Percentiles rank a stretch among this genome's conserved stretches.
phyloP scores from a whole-genome alignment of 257 asterid genomes.

The Oldenlandia corymbosa region DNA sequence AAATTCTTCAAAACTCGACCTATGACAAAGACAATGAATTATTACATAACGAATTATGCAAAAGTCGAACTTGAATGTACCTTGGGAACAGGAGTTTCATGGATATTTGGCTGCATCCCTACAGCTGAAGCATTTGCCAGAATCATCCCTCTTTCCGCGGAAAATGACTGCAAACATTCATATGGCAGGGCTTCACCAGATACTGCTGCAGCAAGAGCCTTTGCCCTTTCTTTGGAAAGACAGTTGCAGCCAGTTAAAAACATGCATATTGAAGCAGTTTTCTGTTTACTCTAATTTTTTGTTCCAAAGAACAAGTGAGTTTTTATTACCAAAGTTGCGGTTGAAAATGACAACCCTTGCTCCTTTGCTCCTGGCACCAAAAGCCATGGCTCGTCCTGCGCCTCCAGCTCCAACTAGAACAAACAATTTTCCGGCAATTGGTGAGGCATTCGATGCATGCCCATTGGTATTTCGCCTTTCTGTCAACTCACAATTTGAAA shows the following conservation, averaged over 20 bases:
- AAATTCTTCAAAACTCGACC: no score
- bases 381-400: conserved; percentile 71
- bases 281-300: not conserved
- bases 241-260: conserved; percentile 10
- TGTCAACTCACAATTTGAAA: conserved; percentile 18
- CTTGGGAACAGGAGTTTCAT: conserved; percentile 59
- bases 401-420: conserved; percentile 85
- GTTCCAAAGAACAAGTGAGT: not conserved
- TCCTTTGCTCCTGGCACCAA: conserved; percentile 67
- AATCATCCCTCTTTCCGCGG: conserved; percentile 59
- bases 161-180: conserved; percentile 34
- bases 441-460: conserved; percentile 35
- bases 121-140: conserved; percentile 68
- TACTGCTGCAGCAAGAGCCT: conserved; percentile 59
- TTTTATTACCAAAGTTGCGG: conserved; percentile 56
- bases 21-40: no score
- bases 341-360: conserved; percentile 66
- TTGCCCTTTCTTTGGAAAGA: conserved; percentile 44
- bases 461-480: conserved; percentile 27
- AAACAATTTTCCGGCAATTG: conserved; percentile 53
- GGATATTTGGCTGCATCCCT: conserved; percentile 56
- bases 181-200: conserved; percentile 64
- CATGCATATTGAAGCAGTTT: no score
- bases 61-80: no score
- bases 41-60: no score